phyloP scores from a whole-genome alignment of 257 asterid species.

The Plantago major region DNA sequence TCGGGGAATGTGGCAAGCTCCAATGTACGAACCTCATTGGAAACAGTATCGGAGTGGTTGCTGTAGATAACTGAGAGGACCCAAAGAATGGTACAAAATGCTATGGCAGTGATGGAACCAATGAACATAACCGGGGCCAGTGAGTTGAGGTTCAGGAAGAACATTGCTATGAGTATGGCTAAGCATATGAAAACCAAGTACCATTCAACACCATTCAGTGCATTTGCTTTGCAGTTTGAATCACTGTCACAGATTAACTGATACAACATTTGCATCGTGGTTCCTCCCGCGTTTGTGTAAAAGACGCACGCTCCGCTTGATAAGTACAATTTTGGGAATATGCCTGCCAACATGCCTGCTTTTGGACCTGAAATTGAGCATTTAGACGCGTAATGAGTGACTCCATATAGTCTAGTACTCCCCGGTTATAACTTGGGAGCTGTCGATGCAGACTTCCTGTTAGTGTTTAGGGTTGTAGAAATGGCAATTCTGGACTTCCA shows the following conservation, averaged over 20 bases:
- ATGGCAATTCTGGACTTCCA: too few species aligned
- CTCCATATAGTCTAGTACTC: too few species aligned
- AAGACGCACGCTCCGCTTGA: slow-evolving; percentile 54
- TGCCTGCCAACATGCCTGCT: slow-evolving; percentile 45
- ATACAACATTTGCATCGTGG: slow-evolving; percentile 34
- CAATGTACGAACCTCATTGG: neutral
- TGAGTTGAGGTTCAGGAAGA: slow-evolving; percentile 58
- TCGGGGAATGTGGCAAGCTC: slow-evolving; percentile 20
- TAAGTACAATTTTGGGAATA: slow-evolving; percentile 66
- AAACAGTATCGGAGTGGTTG: slow-evolving; percentile 1
- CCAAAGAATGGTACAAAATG: slow-evolving; percentile 38
- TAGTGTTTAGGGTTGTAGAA: too few species aligned
- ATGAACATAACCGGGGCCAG: slow-evolving; percentile 34
- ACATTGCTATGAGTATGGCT: slow-evolving; percentile 42
- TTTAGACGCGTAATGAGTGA: too few species aligned
- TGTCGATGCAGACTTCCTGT: too few species aligned
- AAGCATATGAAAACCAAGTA: slow-evolving; percentile 45
- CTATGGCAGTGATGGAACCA: slow-evolving; percentile 44
- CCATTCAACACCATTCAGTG: slow-evolving; percentile 45
- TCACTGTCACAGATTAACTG: slow-evolving; percentile 20
- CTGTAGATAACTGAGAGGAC: slow-evolving; percentile 31
- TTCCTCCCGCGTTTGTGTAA: slow-evolving; percentile 51
- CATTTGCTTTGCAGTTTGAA: slow-evolving; percentile 16
- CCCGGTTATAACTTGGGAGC: too few species aligned
- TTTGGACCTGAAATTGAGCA: slow-evolving; percentile 37